Evolutionary conservation across 176 grass and related monocot species (phyloP), one percentile per base, ranked within the genome.

Genomic region (Zoysia pacifica): DNA sequence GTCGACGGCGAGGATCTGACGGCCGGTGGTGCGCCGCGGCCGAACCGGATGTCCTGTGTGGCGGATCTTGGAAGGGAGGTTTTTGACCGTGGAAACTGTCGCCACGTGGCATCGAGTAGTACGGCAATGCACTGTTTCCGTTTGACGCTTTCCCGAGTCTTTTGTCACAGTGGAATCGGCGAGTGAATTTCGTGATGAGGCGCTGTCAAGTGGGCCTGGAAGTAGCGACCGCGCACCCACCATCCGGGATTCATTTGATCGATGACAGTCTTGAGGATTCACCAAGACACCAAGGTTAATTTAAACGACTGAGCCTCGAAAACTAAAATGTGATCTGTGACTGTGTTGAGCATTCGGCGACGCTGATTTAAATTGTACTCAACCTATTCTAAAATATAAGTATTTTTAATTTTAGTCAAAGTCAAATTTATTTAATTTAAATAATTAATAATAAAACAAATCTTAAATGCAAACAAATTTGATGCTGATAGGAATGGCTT

Each of bases 11-110:
- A 28, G 39, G 67, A 78, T 79, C 11, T 40, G 40, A 16, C 47
- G 20, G 67, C 15, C 83, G 75, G 72, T 63, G 58, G 77, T 81
- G 78, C 74, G 85, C 28, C 12, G 15, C n/a, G 56, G 55, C 65
- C 52, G 15, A 70, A 72, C 84, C 4, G 35, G 69, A 44, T 8
- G 67, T 39, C 1, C 5, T 62, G 6, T 58, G 66, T 78, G 44
- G 18, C 82, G 19, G 39, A 4, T 58, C 67, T 38, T 85, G 18
- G n/a, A 72, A 41, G 74, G 15, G 38, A 84, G 12, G 74, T n/a
- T n/a, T 78, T 72, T 77, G 74, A 77, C 73, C 45, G 11, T n/a
- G 62, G 48, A 54, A 48, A 35, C 10, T 0, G 2, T 7, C 13
- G 60, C 50, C 70, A 61, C 70, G 48, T 65, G 48, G 59, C 5